These are phyloP conservation scores for Cerrena zonata DNA, from an alignment of 1,284 basidiomycete species.

Conservation along the genomic window DNA sequence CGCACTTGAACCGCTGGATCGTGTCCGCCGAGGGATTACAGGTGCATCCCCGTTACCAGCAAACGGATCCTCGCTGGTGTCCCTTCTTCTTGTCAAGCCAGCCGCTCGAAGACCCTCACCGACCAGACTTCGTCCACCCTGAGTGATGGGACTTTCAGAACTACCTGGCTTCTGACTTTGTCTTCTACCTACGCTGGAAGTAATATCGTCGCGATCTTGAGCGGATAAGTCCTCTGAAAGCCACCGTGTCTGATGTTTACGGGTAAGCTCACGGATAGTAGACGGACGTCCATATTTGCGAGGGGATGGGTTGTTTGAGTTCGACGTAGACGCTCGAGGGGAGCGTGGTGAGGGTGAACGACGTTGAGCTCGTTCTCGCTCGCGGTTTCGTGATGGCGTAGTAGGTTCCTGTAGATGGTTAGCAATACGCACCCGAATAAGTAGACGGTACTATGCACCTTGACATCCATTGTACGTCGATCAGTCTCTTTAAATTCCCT, in stretches of 20 bases:
- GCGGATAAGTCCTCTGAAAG: slow-evolving; percentile 33
- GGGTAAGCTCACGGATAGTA: slow-evolving; percentile 40
- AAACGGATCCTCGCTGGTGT: slow-evolving; percentile 37
- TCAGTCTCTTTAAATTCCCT: slow-evolving; percentile 49
- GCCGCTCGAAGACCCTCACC: slow-evolving; percentile 69
- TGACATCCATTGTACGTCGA: slow-evolving; percentile 35
- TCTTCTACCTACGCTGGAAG: slow-evolving; percentile 29
- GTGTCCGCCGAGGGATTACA: slow-evolving; percentile 3
- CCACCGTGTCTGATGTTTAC: slow-evolving; percentile 50
- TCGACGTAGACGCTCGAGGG: background rate
- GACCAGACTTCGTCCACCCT: slow-evolving; percentile 51
- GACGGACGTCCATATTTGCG: slow-evolving; percentile 34
- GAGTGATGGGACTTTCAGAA: slow-evolving; percentile 47
- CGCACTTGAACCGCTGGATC: slow-evolving; percentile 1
- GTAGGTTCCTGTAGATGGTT: slow-evolving; percentile 9
- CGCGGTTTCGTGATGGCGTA: slow-evolving; percentile 14
- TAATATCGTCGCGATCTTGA: slow-evolving; percentile 24
- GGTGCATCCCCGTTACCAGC: slow-evolving; percentile 4
- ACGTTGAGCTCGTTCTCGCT: slow-evolving; percentile 5
- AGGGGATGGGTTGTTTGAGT: slow-evolving; percentile 22
- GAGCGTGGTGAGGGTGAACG: slow-evolving; percentile 7
- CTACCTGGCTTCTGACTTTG: slow-evolving; percentile 57
- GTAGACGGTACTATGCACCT: slow-evolving; percentile 31
- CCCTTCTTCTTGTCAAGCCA: slow-evolving; percentile 45
- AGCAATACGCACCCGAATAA: slow-evolving; percentile 10